phyloP scores from a whole-genome alignment of 2,329 filamentous ascomycete genomes.

The Cyclaneusma minus region DNA sequence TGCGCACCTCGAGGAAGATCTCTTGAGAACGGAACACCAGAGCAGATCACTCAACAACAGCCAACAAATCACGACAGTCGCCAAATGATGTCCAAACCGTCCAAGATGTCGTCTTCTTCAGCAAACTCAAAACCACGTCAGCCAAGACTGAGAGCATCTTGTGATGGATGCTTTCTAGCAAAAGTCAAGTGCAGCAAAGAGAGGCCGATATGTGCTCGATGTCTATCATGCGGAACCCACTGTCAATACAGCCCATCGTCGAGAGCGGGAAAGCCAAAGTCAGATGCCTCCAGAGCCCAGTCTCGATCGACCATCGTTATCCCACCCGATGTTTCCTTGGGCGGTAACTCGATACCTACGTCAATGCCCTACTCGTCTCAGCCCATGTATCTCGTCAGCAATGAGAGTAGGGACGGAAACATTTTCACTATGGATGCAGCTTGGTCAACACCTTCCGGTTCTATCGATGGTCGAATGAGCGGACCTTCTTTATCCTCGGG shows the following conservation, averaged over 20 bases:
- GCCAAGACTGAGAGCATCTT: constrained; percentile 30
- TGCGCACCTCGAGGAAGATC: too few relatives aligned
- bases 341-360: too few relatives aligned
- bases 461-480: constrained; percentile 1
- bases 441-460: constrained; percentile 1
- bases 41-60: too few relatives aligned
- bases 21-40: too few relatives aligned
- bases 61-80: too few relatives aligned
- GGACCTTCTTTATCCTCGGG: constrained; percentile 1
- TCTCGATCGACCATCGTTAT: too few relatives aligned
- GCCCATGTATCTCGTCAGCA: too few relatives aligned
- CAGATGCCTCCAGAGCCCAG: constrained; percentile 12
- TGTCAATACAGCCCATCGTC: constrained; percentile 37
- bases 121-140: constrained; percentile 19
- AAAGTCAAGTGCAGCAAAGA: constrained; percentile 41
- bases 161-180: constrained; percentile 37
- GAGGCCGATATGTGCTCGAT: constrained; percentile 36
- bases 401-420: constrained; percentile 1
- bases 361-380: too few relatives aligned
- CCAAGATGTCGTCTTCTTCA: too few relatives aligned
- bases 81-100: too few relatives aligned
- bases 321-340: too few relatives aligned
- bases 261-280: constrained; percentile 32
- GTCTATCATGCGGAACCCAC: constrained; percentile 30
- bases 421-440: constrained; percentile 2